A percentile compares a stretch with the other conserved stretches of the same genome.
Evolutionary conservation across 345 rosid genomes (phyloP).

Genomic region (Reutealis trisperma): DNA sequence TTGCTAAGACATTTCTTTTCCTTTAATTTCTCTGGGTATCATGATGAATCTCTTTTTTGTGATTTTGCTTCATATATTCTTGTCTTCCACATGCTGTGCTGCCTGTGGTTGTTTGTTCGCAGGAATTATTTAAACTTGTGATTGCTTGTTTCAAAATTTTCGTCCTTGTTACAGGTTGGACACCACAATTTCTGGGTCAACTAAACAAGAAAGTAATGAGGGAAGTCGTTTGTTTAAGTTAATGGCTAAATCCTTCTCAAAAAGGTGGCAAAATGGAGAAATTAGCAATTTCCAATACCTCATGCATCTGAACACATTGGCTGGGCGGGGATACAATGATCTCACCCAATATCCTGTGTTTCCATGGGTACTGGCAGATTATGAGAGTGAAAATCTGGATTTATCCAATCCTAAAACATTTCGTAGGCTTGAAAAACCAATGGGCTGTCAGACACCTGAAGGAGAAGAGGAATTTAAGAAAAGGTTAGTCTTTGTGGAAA

Average conservation of each 20-base stretch:
- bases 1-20: not conserved
- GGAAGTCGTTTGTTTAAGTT: conserved; percentile 90
- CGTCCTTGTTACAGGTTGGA: conserved; percentile 68
- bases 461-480: conserved; percentile 98
- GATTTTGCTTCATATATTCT: not conserved
- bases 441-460: conserved; percentile 98
- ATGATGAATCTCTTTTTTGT: not conserved
- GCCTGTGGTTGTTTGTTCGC: conserved; percentile 16
- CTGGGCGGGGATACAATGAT: conserved; percentile 99
- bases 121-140: conserved; percentile 20
- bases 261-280: conserved; percentile 99
- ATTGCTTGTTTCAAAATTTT: conserved; percentile 23
- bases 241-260: conserved; percentile 96
- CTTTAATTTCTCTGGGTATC: not conserved
- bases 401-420: conserved; percentile 81
- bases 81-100: not conserved
- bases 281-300: conserved; percentile 98
- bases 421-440: conserved; percentile 93
- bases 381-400: conserved; percentile 86
- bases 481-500: conserved; percentile 51
- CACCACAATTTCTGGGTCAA: conserved; percentile 91
- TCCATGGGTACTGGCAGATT: conserved; percentile 99
- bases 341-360: conserved; percentile 99
- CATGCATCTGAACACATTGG: conserved; percentile 98
- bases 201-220: conserved; percentile 87